phyloP scores from a whole-genome alignment of 2,329 filamentous ascomycete species.

The Leptographium procerum region DNA sequence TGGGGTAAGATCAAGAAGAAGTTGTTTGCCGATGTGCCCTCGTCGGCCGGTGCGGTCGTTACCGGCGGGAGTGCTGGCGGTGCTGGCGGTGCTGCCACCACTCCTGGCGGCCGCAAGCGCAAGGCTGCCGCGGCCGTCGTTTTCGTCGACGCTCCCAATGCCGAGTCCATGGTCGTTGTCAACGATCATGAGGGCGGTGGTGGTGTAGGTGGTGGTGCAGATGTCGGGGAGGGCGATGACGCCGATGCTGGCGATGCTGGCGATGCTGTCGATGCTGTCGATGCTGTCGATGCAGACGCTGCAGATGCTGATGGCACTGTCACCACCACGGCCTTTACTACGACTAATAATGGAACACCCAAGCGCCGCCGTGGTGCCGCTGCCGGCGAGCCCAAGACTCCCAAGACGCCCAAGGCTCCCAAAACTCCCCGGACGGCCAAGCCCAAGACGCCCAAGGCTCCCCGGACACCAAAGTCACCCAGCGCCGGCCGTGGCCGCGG shows the following conservation, averaged over 20 bases:
- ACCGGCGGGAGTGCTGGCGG: not conserved
- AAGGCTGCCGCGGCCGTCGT: conserved; percentile 3
- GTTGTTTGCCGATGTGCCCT: conserved; percentile 10
- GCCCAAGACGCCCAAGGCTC: not conserved
- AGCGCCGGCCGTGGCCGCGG: not conserved
- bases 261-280: not conserved
- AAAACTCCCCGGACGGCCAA: not conserved
- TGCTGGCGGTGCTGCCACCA: not conserved
- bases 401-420: not conserved
- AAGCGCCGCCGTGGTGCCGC: not conserved
- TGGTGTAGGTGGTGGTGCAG: too few species aligned
- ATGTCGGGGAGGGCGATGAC: not conserved
- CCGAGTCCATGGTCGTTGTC: not conserved
- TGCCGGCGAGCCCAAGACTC: not conserved
- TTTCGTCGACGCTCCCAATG: not conserved
- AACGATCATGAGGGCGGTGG: not conserved
- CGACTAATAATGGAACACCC: not conserved
- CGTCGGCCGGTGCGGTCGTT: not conserved
- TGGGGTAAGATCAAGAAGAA: conserved; percentile 18
- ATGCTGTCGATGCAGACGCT: not conserved
- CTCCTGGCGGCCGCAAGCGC: conserved; percentile 11
- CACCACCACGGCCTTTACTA: not conserved
- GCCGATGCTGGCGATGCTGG: not conserved
- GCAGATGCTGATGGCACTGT: not conserved
- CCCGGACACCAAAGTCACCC: not conserved